Evolutionary conservation across 768 basidiomycete genomes (phyloP), one percentile per base, ranked within the genome.

Genomic region (Leccinum subgranulosum): DNA sequence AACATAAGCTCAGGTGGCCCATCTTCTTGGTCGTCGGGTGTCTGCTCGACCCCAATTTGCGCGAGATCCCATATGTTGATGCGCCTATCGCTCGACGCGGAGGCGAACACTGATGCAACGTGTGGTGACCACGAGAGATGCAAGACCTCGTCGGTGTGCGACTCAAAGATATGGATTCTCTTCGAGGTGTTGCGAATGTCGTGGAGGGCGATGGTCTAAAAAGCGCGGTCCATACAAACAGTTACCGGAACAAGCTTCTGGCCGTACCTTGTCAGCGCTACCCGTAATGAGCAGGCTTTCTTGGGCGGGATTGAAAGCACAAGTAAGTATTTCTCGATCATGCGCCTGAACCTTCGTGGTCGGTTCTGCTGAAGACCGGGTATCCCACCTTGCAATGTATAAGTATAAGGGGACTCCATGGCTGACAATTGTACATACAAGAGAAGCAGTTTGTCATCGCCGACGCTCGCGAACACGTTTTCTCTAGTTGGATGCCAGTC

Each of bases 1-100:
- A 99, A 99, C 62, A 98, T 74, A 57, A 98, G 75, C 72, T 99
- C 97, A 1, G 97, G 97, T 15, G 97, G 94, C 1, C 97, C 97
- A 66, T 99, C 97, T 71, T 99, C 97, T 57, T 94, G 91, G 68
- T 99, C 97, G 63, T 99, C 97, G 4, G 96, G 97, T 2, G 93
- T 92, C 73, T 99, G 97, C 71, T 99, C 97, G 41, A 88, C 83
- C 1, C 97, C 97, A 60, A 98, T 96, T 59, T 88, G 83, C 23
- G 85, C 81, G 56, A 98, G 72, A 75, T 99, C 95, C 97, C 97
- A 99, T 49, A 98, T 78, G 65, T 97, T 95, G 60, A 99, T 83
- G 10, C 97, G 81, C 45, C 97, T 83, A 70, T 99, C 97, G 59
- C 92, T 88, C 3, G 92, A 94, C 2, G 94, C 94, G 3, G 94